Conservation (phyloP, 306 rosid genomes). For the Luffa acutangula region DNA sequence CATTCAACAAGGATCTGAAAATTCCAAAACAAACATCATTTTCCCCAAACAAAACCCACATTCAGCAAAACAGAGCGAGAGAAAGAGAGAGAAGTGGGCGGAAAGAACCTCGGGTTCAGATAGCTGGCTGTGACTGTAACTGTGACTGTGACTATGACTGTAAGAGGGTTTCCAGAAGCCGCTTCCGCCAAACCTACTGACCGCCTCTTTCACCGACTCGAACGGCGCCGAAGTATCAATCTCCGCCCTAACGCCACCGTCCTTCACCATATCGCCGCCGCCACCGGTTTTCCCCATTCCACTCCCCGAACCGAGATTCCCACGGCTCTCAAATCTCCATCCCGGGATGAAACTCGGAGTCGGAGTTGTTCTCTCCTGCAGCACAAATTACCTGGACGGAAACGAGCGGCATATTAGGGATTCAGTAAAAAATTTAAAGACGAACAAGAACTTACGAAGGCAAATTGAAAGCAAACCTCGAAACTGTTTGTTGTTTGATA, state of each 20-base stretch:
- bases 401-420: conserved; percentile 7
- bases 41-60: background rate
- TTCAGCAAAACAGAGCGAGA: background rate
- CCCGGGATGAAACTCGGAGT: background rate
- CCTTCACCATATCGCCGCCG: conserved; percentile 2
- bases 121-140: background rate
- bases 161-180: conserved; percentile 69
- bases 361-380: background rate
- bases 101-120: conserved; percentile 33
- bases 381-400: background rate
- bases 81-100: background rate
- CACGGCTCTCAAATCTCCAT: background rate
- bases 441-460: background rate
- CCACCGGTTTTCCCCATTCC: background rate
- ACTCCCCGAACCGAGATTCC: background rate
- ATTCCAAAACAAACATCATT: background rate
- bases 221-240: conserved; percentile 78
- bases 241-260: conserved; percentile 35
- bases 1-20: background rate
- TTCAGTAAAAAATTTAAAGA: background rate
- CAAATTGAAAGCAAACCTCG: background rate
- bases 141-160: background rate
- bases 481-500: background rate
- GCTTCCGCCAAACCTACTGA: conserved; percentile 51
- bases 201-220: conserved; percentile 79